These are phyloP conservation scores for Amaranthus tricolor DNA, from an alignment of 179 eudicot species.

Conservation along the genomic window DNA sequence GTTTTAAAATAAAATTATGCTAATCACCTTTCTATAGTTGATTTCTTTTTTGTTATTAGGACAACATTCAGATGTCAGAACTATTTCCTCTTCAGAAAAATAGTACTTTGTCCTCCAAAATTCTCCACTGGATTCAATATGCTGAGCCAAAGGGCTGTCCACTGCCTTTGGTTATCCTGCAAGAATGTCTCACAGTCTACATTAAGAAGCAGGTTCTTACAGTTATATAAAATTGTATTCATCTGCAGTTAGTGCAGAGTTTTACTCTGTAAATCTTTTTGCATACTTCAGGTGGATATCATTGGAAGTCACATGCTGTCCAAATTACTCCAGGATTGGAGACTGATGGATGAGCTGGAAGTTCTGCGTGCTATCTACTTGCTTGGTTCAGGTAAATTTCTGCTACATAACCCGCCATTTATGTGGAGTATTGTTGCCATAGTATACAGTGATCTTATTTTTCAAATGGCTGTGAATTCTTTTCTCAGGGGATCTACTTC, in stretches of 20 bases:
- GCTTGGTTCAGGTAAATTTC: constrained; percentile 81
- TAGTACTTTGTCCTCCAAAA: constrained; percentile 73
- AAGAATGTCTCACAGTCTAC: constrained; percentile 79
- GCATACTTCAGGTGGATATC: constrained; percentile 62
- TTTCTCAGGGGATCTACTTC: constrained; percentile 89
- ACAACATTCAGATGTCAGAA: constrained; percentile 68
- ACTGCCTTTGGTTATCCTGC: constrained; percentile 73
- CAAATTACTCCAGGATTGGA: constrained; percentile 82
- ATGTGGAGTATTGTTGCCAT: neutral
- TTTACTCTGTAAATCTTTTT: constrained; percentile 9
- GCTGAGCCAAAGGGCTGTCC: constrained; percentile 67
- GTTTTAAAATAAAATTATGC: neutral
- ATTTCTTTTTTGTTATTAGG: constrained; percentile 50
- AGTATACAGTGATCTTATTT: constrained; percentile 6
- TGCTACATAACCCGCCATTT: neutral
- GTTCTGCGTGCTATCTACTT: constrained; percentile 88
- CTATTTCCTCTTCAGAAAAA: constrained; percentile 82
- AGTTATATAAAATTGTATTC: neutral
- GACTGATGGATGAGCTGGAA: constrained; percentile 91
- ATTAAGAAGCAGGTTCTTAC: constrained; percentile 74
- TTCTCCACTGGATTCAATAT: constrained; percentile 69
- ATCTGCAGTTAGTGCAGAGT: neutral
- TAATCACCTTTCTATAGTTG: constrained; percentile 7
- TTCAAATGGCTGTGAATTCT: constrained; percentile 15
- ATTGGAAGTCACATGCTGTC: constrained; percentile 81